phyloP scores from a whole-genome alignment of 257 asterid genomes.

The Avicennia marina region DNA sequence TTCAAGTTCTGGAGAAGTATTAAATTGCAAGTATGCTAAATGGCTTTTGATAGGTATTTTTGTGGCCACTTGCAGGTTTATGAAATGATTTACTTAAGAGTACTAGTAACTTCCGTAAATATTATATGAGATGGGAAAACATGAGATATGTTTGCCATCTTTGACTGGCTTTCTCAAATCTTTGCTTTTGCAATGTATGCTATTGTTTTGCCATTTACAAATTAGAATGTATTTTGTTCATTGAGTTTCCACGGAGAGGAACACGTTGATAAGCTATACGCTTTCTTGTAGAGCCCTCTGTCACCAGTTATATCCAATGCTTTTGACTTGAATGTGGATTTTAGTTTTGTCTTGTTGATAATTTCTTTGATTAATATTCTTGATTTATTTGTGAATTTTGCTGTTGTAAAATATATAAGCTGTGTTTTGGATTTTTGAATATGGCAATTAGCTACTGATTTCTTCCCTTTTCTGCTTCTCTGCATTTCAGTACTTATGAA shows the following conservation, averaged over 20 bases:
- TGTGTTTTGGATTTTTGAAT: background rate
- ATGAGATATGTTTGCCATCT: too few species aligned
- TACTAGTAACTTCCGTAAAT: background rate
- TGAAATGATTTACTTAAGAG: background rate
- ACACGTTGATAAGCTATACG: too few species aligned
- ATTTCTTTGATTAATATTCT: background rate
- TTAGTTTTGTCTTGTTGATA: background rate
- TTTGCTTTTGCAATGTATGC: background rate
- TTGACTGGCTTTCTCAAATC: background rate
- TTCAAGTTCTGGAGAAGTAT: constrained; percentile 97
- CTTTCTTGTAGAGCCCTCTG: too few species aligned
- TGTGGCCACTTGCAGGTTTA: constrained; percentile 22
- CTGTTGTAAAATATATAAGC: background rate
- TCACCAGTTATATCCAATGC: too few species aligned
- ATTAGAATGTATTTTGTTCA: too few species aligned
- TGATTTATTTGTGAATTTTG: background rate
- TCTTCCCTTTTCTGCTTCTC: background rate
- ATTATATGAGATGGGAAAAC: too few species aligned
- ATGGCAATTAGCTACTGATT: background rate
- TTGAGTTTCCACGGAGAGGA: too few species aligned
- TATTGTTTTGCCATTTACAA: background rate
- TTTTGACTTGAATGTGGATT: background rate
- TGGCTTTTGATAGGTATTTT: constrained; percentile 57
- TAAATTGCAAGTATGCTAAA: constrained; percentile 98
- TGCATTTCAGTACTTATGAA: constrained; percentile 81